phyloP scores from a whole-genome alignment of 192 early-diverging fungal genomes.

The Diversispora eburnea region DNA sequence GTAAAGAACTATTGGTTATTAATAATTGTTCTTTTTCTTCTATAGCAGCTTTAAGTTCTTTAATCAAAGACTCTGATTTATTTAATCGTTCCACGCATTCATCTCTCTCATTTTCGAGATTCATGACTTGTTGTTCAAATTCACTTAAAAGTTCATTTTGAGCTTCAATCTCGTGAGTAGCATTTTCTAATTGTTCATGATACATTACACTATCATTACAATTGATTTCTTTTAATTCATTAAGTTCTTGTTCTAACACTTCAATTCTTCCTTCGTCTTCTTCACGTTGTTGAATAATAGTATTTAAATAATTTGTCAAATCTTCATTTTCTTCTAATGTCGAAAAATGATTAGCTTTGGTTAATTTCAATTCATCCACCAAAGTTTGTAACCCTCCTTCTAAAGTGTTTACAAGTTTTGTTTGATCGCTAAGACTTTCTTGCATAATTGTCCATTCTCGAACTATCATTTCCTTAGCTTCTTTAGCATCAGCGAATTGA shows the following conservation, averaged over 20 bases:
- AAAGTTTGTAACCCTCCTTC: slow-evolving; percentile 2
- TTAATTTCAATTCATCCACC: slow-evolving; percentile 11
- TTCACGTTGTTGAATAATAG: neutral
- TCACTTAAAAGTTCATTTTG: neutral
- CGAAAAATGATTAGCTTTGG: neutral
- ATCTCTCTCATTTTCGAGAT: neutral
- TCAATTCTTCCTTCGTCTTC: neutral
- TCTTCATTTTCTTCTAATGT: neutral
- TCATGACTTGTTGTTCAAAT: slow-evolving; percentile 1
- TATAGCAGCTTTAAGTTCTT: neutral
- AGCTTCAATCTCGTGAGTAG: neutral
- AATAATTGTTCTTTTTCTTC: slow-evolving; percentile 6
- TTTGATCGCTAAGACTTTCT: neutral
- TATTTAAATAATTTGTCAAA: neutral
- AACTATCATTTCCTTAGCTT: neutral
- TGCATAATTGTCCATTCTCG: slow-evolving; percentile 6
- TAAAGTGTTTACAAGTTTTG: neutral
- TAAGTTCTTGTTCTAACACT: slow-evolving; percentile 3
- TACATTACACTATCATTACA: neutral
- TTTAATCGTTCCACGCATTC: neutral
- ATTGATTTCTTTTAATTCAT: neutral
- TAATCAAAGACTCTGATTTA: neutral
- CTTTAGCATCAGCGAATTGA: neutral
- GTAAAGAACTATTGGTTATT: neutral
- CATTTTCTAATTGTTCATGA: neutral